phyloP scores from a whole-genome alignment of 2,329 filamentous ascomycete species.

The Colletotrichum tabaci region DNA sequence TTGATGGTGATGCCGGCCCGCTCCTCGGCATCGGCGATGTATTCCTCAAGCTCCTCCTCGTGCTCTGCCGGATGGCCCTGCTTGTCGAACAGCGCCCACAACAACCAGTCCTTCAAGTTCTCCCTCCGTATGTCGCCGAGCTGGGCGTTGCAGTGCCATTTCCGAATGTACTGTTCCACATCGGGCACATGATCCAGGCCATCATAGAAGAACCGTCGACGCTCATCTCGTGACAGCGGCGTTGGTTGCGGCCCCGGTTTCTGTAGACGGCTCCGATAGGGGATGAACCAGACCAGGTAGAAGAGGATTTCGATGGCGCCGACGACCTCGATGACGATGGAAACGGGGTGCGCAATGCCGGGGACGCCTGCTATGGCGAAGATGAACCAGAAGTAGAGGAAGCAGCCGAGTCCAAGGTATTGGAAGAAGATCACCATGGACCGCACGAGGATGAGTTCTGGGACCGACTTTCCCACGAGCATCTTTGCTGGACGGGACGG shows the following conservation, averaged over 20 bases:
- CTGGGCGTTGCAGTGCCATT: constrained; percentile 77
- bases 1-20: constrained; percentile 65
- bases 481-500: constrained; percentile 4
- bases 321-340: constrained; percentile 44
- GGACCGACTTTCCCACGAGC: constrained; percentile 37
- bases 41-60: constrained; percentile 60
- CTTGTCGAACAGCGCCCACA: constrained; percentile 77
- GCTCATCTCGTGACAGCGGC: constrained; percentile 60
- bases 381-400: constrained; percentile 44
- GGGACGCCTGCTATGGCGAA: constrained; percentile 43
- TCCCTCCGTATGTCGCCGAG: constrained; percentile 72
- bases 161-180: constrained; percentile 69
- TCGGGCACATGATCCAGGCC: constrained; percentile 70
- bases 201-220: constrained; percentile 69
- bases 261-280: constrained; percentile 57
- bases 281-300: constrained; percentile 58
- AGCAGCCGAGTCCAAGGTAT: constrained; percentile 39
- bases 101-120: constrained; percentile 77
- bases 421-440: constrained; percentile 36
- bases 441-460: constrained; percentile 39
- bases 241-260: constrained; percentile 57
- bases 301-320: constrained; percentile 58
- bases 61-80: constrained; percentile 56
- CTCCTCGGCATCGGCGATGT: constrained; percentile 67
- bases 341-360: constrained; percentile 46